phyloP scores from a whole-genome alignment of 2,329 filamentous ascomycete species.

The Paracamarosporium sp. region DNA sequence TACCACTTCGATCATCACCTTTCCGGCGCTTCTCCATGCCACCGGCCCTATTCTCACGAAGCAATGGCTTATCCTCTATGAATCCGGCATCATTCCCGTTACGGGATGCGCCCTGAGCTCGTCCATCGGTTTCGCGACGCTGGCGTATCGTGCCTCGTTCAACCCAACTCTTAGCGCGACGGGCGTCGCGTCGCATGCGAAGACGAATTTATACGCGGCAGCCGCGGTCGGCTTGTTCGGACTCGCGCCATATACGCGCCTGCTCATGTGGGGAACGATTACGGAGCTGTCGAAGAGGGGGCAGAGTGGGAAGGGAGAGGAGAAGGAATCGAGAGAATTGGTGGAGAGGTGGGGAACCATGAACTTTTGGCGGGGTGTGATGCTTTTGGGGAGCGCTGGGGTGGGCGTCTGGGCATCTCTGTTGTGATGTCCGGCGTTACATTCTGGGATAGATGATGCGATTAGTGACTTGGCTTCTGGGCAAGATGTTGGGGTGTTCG shows the following conservation, averaged over 20 bases:
- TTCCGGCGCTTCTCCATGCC: slow-evolving; percentile 23
- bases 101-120: slow-evolving; percentile 21
- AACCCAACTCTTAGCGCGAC: background rate
- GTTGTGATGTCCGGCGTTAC: background rate
- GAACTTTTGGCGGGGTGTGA: slow-evolving; percentile 18
- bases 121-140: slow-evolving; percentile 20
- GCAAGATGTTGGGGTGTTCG: too few relatives aligned
- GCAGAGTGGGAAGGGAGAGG: background rate
- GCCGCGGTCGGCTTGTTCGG: slow-evolving; percentile 19
- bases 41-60: slow-evolving; percentile 12
- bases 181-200: slow-evolving; percentile 4
- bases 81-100: slow-evolving; percentile 24
- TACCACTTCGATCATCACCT: slow-evolving; percentile 20
- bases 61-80: slow-evolving; percentile 29
- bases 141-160: slow-evolving; percentile 15
- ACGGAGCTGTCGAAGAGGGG: slow-evolving; percentile 13
- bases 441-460: background rate
- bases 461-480: too few relatives aligned
- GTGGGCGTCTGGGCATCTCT: slow-evolving; percentile 16
- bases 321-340: slow-evolving; percentile 13
- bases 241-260: slow-evolving; percentile 20
- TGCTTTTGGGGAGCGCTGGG: slow-evolving; percentile 15
- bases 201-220: slow-evolving; percentile 17
- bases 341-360: slow-evolving; percentile 22
- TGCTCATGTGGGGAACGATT: slow-evolving; percentile 17